A percentile compares a stretch with the other conserved stretches of the same genome.
Conservation (phyloP, 2,329 filamentous ascomycete genomes). For the Colletotrichum australisinense region DNA sequence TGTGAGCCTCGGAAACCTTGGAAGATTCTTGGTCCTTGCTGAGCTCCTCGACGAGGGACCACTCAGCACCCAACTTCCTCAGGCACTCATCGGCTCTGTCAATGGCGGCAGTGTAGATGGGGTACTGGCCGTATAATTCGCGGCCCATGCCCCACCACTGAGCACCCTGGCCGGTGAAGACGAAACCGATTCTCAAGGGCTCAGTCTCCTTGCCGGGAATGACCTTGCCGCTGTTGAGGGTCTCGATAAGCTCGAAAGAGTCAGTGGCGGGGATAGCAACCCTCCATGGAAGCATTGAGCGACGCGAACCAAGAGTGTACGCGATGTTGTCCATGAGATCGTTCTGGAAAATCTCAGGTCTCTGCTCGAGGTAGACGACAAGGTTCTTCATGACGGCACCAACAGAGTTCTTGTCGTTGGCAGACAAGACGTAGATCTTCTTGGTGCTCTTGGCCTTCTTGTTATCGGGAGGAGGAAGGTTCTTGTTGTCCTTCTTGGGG, state of each 20-base stretch:
- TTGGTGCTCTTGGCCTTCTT: conserved; percentile 22
- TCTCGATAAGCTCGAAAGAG: conserved; percentile 37
- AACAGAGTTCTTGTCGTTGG: conserved; percentile 49
- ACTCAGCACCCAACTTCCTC: conserved; percentile 47
- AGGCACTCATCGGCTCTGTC: conserved; percentile 47
- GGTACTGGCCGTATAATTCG: conserved; percentile 44
- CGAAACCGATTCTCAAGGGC: conserved; percentile 40
- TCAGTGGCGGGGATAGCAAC: conserved; percentile 43
- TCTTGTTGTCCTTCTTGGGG: conserved; percentile 37
- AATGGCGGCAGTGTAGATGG: conserved; percentile 48
- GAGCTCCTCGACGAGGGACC: conserved; percentile 52
- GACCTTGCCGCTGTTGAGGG: conserved; percentile 51
- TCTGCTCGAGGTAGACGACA: conserved; percentile 53
- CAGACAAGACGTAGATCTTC: conserved; percentile 57
- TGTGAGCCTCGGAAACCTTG: conserved; percentile 50
- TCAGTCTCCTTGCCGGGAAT: conserved; percentile 49
- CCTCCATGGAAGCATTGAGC: conserved; percentile 31
- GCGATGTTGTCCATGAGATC: conserved; percentile 48
- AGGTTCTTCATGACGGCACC: conserved; percentile 45
- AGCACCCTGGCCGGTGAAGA: conserved; percentile 45
- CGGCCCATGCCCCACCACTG: conserved; percentile 41
- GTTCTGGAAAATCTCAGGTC: conserved; percentile 55
- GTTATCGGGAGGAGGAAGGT: conserved; percentile 3
- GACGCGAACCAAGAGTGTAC: conserved; percentile 33
- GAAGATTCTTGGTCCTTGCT: conserved; percentile 46